Conservation (phyloP, 345 rosid genomes). For the Arabidopsis arenosa region DNA sequence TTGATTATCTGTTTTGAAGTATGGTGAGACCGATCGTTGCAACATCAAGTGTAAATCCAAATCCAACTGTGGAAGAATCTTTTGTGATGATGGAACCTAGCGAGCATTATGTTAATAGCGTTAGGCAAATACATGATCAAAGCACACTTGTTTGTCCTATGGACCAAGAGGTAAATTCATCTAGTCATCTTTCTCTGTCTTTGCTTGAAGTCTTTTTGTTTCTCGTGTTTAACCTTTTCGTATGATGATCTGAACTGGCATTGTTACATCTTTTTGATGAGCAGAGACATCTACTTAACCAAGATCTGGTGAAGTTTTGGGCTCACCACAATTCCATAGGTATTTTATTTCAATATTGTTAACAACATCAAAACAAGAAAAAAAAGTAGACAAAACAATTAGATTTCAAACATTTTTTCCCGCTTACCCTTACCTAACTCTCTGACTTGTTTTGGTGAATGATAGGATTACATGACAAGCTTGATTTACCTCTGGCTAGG, state of each 20-base stretch:
- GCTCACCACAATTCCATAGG: not conserved
- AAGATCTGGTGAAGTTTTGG: constrained; percentile 3
- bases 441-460: constrained; percentile 3
- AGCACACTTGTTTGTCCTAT: not conserved
- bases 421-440: not conserved
- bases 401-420: not conserved
- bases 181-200: not conserved
- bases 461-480: not conserved
- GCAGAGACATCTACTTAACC: not conserved
- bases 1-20: not conserved
- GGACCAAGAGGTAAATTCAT: not conserved
- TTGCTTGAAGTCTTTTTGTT: not conserved
- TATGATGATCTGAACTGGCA: not conserved
- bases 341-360: not conserved
- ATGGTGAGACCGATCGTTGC: not conserved
- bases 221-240: not conserved
- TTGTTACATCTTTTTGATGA: not conserved
- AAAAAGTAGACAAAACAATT: not conserved
- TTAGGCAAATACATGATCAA: not conserved
- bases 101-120: no score
- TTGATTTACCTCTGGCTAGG: not conserved
- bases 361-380: not conserved
- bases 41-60: not conserved
- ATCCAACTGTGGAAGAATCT: not conserved
- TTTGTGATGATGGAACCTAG: not conserved